These are phyloP conservation scores for Xylariaceae sp. DNA, from an alignment of 2,329 filamentous ascomycete genomes.

Conservation along the genomic window DNA sequence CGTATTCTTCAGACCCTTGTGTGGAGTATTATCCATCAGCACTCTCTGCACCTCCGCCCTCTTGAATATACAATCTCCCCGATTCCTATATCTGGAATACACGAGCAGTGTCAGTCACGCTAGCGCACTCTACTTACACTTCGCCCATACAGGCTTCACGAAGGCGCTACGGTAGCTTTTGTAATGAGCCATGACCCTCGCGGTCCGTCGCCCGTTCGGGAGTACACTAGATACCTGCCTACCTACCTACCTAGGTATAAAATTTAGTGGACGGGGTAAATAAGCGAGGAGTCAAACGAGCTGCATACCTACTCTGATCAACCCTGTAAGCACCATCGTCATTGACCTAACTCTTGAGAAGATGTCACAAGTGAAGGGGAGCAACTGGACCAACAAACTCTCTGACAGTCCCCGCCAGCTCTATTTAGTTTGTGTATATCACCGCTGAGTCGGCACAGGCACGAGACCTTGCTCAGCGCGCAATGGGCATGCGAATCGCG, in stretches of 20 bases:
- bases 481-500: not conserved
- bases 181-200: not conserved
- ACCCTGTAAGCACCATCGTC: not conserved
- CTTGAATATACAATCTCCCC: too few relatives aligned
- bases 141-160: too few relatives aligned
- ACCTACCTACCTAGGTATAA: too few relatives aligned
- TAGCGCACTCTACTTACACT: too few relatives aligned
- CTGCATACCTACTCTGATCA: constrained; percentile 3
- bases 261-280: not conserved
- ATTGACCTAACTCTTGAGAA: constrained; percentile 1
- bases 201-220: constrained; percentile 2
- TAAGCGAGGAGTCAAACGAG: not conserved
- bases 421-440: not conserved
- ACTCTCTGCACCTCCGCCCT: too few relatives aligned
- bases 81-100: too few relatives aligned
- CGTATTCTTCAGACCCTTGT: too few relatives aligned
- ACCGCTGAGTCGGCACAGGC: not conserved
- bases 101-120: too few relatives aligned
- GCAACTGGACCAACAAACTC: not conserved
- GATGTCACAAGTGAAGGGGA: not conserved
- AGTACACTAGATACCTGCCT: not conserved
- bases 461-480: not conserved
- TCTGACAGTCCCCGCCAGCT: not conserved
- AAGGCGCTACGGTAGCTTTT: too few relatives aligned
- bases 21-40: too few relatives aligned